These are phyloP conservation scores for Salix brachista DNA, from an alignment of 345 rosid genomes.

Conservation along the genomic window DNA sequence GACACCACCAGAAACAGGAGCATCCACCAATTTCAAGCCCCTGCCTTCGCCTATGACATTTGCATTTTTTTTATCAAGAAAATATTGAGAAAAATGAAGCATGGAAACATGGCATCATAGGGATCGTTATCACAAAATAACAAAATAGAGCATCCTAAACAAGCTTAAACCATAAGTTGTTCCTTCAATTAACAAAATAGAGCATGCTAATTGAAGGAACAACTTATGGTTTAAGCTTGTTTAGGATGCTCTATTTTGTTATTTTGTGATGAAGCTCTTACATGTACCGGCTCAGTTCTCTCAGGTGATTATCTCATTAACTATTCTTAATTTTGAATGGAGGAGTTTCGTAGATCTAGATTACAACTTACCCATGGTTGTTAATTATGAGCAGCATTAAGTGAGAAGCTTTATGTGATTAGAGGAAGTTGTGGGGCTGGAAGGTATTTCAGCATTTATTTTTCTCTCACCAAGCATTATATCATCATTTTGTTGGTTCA, in stretches of 20 bases:
- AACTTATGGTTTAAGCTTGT: neutral
- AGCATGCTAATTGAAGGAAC: neutral
- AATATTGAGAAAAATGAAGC: no score
- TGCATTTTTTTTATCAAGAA: no score
- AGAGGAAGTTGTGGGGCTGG: constrained; percentile 94
- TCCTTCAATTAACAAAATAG: no score
- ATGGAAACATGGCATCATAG: no score
- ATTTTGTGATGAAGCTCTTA: constrained; percentile 53
- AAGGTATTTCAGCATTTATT: constrained; percentile 49
- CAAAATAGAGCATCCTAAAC: no score
- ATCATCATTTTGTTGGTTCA: neutral
- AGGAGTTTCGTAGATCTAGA: constrained; percentile 10
- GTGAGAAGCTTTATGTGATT: constrained; percentile 91
- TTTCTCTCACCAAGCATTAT: constrained; percentile 8
- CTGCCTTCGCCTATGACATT: no score
- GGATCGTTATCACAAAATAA: no score
- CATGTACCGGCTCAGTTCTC: constrained; percentile 59
- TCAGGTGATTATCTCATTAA: constrained; percentile 44
- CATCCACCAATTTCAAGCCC: no score
- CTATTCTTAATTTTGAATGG: constrained; percentile 9
- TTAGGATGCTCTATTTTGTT: neutral
- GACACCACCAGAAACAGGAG: no score
- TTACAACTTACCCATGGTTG: constrained; percentile 20
- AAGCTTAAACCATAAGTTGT: no score
- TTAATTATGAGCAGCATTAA: constrained; percentile 55